Conservation (phyloP, 352 stramenopile species). For the Saprolegnia parasitica region DNA sequence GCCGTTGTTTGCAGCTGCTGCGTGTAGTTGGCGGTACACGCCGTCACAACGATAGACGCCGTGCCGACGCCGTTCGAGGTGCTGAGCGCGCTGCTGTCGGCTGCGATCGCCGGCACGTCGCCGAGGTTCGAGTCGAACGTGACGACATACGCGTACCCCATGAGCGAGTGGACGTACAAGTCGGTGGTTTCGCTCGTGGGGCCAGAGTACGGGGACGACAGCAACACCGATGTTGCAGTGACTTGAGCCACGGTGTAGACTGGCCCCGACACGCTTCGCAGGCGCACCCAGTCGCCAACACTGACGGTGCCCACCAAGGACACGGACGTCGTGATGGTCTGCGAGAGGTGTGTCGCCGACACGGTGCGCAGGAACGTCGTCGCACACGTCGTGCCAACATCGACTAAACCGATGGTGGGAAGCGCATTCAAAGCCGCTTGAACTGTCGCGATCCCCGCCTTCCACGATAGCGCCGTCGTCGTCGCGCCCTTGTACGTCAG, state of each 20-base stretch:
- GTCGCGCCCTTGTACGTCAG: conserved; percentile 62
- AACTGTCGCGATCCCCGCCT: conserved; percentile 74
- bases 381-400: conserved; percentile 86
- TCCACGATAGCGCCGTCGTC: conserved; percentile 47
- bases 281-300: conserved; percentile 90
- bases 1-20: conserved; percentile 64
- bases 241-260: conserved; percentile 85
- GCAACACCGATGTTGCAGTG: conserved; percentile 54
- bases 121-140: conserved; percentile 70
- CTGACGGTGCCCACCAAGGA: conserved; percentile 64
- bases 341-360: conserved; percentile 71
- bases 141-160: conserved; percentile 66
- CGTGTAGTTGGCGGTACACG: conserved; percentile 79
- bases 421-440: conserved; percentile 80
- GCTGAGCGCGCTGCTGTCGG: conserved; percentile 54
- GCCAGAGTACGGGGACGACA: conserved; percentile 86
- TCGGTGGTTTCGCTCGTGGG: conserved; percentile 39
- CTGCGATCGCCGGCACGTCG: conserved; percentile 47
- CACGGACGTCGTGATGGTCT: conserved; percentile 48
- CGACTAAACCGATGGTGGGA: conserved; percentile 73
- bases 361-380: conserved; percentile 66
- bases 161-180: conserved; percentile 80
- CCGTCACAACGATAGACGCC: conserved; percentile 68
- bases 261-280: conserved; percentile 65
- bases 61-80: conserved; percentile 30